Evolutionary conservation across 2,329 filamentous ascomycete genomes (phyloP).

Genomic region (Coniochaeta ligniaria): DNA sequence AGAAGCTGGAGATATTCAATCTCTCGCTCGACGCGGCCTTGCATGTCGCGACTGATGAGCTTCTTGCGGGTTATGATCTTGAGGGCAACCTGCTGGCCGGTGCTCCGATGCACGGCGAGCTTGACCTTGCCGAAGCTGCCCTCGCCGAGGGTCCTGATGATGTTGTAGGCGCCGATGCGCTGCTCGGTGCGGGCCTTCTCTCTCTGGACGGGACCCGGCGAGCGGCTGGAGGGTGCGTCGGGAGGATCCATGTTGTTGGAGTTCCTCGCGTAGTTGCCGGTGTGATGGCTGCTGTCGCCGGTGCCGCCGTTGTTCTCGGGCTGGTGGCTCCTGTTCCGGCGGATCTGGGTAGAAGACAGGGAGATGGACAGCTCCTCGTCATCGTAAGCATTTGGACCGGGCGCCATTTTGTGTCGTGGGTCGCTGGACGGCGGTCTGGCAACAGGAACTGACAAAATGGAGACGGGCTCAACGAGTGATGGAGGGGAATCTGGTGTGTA

Average conservation of each 20-base stretch:
- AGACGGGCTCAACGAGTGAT: background rate
- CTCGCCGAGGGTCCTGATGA: conserved; percentile 86
- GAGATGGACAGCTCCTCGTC: conserved; percentile 80
- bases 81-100: conserved; percentile 89
- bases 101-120: conserved; percentile 85
- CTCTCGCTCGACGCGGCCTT: conserved; percentile 91
- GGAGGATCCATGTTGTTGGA: conserved; percentile 9
- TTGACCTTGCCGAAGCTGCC: conserved; percentile 99
- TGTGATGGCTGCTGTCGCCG: conserved; percentile 23
- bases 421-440: background rate
- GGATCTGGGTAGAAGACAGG: conserved; percentile 57
- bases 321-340: conserved; percentile 36
- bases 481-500: background rate
- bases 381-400: conserved; percentile 32
- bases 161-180: conserved; percentile 85
- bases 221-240: conserved; percentile 23
- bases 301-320: conserved; percentile 23
- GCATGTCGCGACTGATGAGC: conserved; percentile 95
- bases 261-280: conserved; percentile 10
- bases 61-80: conserved; percentile 98
- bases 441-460: background rate
- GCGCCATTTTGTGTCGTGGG: conserved; percentile 1
- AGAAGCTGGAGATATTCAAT: conserved; percentile 96
- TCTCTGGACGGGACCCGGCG: conserved; percentile 10
- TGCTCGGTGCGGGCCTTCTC: conserved; percentile 62